Conservation (phyloP, 495 filamentous ascomycete genomes). For the Aspergillus panamensis region DNA sequence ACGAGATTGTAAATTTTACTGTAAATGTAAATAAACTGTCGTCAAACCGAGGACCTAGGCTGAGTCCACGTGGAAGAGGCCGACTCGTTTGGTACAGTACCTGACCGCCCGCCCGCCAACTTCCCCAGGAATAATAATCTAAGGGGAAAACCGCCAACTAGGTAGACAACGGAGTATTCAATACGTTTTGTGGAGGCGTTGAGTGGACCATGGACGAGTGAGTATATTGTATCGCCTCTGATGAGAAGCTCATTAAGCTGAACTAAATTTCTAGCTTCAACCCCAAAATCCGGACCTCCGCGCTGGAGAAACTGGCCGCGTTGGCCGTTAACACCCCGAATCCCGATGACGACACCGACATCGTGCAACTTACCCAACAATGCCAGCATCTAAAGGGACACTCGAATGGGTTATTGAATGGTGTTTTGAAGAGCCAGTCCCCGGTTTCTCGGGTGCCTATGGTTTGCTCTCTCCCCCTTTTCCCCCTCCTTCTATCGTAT, state of each 20-base stretch:
- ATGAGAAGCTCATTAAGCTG: slow-evolving; percentile 5
- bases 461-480: slow-evolving; percentile 33
- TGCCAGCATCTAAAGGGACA: slow-evolving; percentile 34
- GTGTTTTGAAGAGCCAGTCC: slow-evolving; percentile 34
- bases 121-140: neutral
- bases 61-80: slow-evolving; percentile 1
- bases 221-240: neutral
- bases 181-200: neutral
- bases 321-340: slow-evolving; percentile 53
- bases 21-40: neutral
- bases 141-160: neutral
- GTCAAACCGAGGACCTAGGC: slow-evolving; percentile 7
- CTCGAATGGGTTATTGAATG: slow-evolving; percentile 38
- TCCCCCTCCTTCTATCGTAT: neutral
- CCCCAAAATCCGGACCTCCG: slow-evolving; percentile 54
- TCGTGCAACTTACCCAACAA: slow-evolving; percentile 59
- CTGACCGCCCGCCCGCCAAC: slow-evolving; percentile 1
- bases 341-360: slow-evolving; percentile 58
- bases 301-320: slow-evolving; percentile 68
- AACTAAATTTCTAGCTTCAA: slow-evolving; percentile 29
- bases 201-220: slow-evolving; percentile 22
- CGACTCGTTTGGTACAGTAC: neutral
- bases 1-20: too few species aligned
- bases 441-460: slow-evolving; percentile 50
- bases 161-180: neutral